A percentile compares a stretch with the other conserved stretches of the same genome.
These are phyloP conservation scores for Nyctanthes arbortristis DNA, from an alignment of 257 asterid genomes.

Conservation along the genomic window DNA sequence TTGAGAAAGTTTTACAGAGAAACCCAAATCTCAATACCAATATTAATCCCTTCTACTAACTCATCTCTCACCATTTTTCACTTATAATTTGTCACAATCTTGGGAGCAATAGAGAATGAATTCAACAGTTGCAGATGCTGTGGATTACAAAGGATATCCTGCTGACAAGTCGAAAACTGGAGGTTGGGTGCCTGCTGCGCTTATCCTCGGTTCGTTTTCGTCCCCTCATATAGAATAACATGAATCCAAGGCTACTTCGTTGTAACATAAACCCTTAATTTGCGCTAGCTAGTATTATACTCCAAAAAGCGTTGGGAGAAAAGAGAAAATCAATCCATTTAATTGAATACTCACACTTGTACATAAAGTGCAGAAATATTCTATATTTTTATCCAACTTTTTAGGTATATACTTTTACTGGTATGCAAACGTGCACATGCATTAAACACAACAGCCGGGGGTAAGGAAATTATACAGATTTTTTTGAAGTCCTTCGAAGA, in stretches of 20 bases:
- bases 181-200: conserved; percentile 43
- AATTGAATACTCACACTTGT: background rate
- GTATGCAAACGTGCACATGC: background rate
- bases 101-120: conserved; percentile 35
- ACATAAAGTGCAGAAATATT: background rate
- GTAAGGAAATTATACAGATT: background rate
- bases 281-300: background rate
- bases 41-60: too few relatives aligned
- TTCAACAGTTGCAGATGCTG: conserved; percentile 37
- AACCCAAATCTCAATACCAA: too few relatives aligned
- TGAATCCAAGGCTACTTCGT: background rate
- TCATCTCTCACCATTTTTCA: too few relatives aligned
- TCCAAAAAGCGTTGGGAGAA: background rate
- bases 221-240: background rate
- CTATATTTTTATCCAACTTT: background rate
- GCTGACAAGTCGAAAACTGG: conserved; percentile 39
- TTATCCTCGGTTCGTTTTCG: conserved; percentile 34
- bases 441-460: background rate
- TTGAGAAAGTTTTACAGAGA: conserved; percentile 7
- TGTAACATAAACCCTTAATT: background rate
- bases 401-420: background rate
- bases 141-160: conserved; percentile 38
- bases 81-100: background rate
- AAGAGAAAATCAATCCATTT: background rate
- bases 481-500: background rate